Evolutionary conservation across 177 flowering plant species (phyloP), one percentile per base, ranked within the genome.

Genomic region (Vitis hybrid): DNA sequence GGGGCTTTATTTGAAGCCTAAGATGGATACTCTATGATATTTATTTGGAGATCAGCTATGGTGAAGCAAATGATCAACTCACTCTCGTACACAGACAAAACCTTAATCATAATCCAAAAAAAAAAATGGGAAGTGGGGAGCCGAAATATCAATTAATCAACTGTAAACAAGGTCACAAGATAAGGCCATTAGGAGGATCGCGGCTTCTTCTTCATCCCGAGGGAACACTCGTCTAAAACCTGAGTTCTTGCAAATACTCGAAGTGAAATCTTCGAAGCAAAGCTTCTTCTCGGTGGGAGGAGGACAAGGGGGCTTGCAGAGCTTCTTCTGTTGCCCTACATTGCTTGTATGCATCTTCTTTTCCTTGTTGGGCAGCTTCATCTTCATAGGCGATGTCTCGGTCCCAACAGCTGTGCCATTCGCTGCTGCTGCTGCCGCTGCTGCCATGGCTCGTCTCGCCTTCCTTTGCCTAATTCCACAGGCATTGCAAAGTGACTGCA

Each of bases 401-500:
- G 57, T 10, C 2, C 67, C 71, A 5, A 61, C 9, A 0, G n/a
- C 57, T 2, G 64, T 26, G 51, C 77, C 74, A 34, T 61, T 72
- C 2, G 67, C 74, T n/a, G 82, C 77, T 9, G 69, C 71, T 13
- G 68, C 76, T 3, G 76, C 75, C 11, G 79, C 79, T 45, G 66
- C 78, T 49, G 59, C 71, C 77, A 71, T 71, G 5, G 83, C 81
- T 52, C 79, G 65, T 54, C 83, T 75, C 6, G 79, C 77, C 73
- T 78, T 81, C 75, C 83, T 75, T 54, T 78, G 83, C 61, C 83
- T 67, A 18, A 81, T 78, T 34, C 83, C 83, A 67, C 83, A 81
- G 6, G 83, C 83, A 50, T 81, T 81, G 74, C 83, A 81, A 7
- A 81, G 81, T 14, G 83, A 67, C 83, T 81, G 74, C 61, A 66